Evolutionary conservation across 805 yeast genomes (phyloP), one percentile per base, ranked within the genome.

Genomic region (Monosporozyma servazzii): DNA sequence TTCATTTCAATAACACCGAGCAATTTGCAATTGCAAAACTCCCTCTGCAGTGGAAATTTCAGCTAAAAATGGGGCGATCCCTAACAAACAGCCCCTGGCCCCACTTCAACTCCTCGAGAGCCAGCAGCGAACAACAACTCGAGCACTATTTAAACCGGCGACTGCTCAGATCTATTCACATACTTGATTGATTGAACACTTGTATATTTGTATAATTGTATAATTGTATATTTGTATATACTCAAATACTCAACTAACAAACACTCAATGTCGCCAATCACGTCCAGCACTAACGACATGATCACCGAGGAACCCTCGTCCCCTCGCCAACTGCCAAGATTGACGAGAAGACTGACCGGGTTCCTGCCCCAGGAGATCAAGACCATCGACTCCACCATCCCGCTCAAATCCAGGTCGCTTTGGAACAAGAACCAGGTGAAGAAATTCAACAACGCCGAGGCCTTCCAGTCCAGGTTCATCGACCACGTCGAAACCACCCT

Each of bases 331-430:
- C 54, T 61, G 29, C 70, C 67, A 9, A 83, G 84, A 61, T 75
- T 82, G 64, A 77, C 67, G 0, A 65, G 96, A 62, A 81, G 96
- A 45, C 76, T 87, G 60, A 87, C 96, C 0, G 97, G 97, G 31
- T 86, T 89, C 69, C 82, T 95, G 3, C 96, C 96, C 10, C 85
- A 86, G 58, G 96, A 89, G 68, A 86, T 89, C 60, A 81, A 83
- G 60, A 79, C 87, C 37, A 82, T 86, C 63, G 96, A 89, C 65
- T 80, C 88, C 41, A 75, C 80, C 30, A 88, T 89, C 62, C 96
- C 96, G 0, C 74, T 82, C 53, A 78, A 81, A 55, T 84, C 90
- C 31, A 81, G 95, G 58, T 79, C 80, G 55, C 69, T 81, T 33
- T 89, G 97, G 97, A 74, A 77, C 58, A 82, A 82, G 64, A 82